Base-by-base conservation (phyloP, 108 stramenopile genomes). In the Fistulifera solaris region DNA sequence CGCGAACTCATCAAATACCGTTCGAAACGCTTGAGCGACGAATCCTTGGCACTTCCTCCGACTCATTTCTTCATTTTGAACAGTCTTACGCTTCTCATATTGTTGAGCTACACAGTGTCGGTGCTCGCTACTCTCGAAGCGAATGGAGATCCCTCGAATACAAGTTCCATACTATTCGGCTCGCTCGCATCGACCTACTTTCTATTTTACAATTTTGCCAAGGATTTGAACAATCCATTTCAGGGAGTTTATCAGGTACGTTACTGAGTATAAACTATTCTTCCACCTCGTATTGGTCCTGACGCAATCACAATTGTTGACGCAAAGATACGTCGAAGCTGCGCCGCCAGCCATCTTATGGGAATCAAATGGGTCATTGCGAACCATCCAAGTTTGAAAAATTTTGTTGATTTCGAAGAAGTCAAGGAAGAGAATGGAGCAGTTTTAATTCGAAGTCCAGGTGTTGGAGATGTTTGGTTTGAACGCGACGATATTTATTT, bases 201-300 rank as follows among this genome's bases (percentile, higher is more conserved):
- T 11, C 52, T 86, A 3, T 86, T 86, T 40, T 86, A 66, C 60
- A 71, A 76, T 60, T 78, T 86, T 55, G 64, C 75, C 8, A 38
- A 51, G 14, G 84, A 86, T 55, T 57, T 86, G 52, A 86, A 86
- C 55, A 56, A 77, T 38, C 77, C 80, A 1, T 86, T 81, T 31
- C 46, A 59, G 31, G 84, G 84, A 1, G 70, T 86, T 0, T 86
- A 81, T 54, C 84, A 86, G 55, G 62, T 86, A 35, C 8, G 31
- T 35, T 35, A 8, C 31, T 35, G 31, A 8, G 8, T 35, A n/a
- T n/a, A n/a, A n/a, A n/a, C n/a, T n/a, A n/a, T n/a, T n/a, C n/a
- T n/a, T n/a, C n/a, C n/a, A n/a, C n/a, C n/a, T n/a, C n/a, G n/a
- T n/a, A n/a, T n/a, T n/a, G n/a, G n/a, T n/a, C n/a, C n/a, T n/a